Evolutionary conservation across 305 asterid species (phyloP), one percentile per base, ranked within the genome.

Genomic region (Ilex paraguariensis): DNA sequence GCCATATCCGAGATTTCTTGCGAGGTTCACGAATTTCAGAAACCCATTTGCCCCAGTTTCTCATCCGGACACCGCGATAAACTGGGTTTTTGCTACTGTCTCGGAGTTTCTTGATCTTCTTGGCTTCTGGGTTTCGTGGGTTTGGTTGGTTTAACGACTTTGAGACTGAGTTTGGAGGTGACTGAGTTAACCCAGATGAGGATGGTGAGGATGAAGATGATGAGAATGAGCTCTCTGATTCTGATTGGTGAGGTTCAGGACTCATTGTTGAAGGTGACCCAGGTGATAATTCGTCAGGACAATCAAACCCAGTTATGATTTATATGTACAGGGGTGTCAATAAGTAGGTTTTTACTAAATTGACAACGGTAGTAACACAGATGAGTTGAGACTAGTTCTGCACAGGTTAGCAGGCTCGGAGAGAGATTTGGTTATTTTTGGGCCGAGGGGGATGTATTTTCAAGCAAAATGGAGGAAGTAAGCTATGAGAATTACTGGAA

Each of bases 31-130:
- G 53, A 17, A 59, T 59, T 59, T 59, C 63, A 12, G 63, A 59
- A 49, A 59, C 63, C 63, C 63, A 59, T 59, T 59, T 59, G 33
- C 63, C 63, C 63, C 50, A 59, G 52, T 50, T 59, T 31, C 63
- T 49, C 63, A 40, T 59, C 39, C 63, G 33, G 36, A 59, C 63
- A 15, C 63, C 63, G 10, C 36, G 63, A 50, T 59, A 59, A 48
- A 59, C 52, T 17, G 52, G 53, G 52, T 40, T 49, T 30, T 59
- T 17, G 17, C 52, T 17, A 49, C 51, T 40, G 15, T 42, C 33
- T 16, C 52, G 63, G 1, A 59, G 3, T 59, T 49, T 59, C 51
- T 12, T 59, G 63, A 42, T 39, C 7, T 59, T 57, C 13, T 57
- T 31, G 61, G 61, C n/a, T 59, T 44, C 51, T 14, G 14, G 61